Percentiles rank a stretch among this genome's conserved stretches.
phyloP scores from a whole-genome alignment of 345 rosid genomes.

The Rhizophora apiculata region DNA sequence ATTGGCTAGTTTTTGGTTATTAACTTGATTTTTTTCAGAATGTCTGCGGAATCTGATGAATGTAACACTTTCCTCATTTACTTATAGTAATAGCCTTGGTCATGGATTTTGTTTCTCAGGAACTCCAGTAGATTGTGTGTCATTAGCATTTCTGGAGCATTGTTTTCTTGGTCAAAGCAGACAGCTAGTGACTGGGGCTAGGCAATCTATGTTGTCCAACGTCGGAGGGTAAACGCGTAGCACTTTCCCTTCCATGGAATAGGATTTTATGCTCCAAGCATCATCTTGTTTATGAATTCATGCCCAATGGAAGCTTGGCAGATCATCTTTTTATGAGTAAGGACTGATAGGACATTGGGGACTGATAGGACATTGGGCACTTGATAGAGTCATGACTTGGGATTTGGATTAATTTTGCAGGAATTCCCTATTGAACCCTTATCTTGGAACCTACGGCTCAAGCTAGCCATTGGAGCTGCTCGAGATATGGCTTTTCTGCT shows the following conservation, averaged over 20 bases:
- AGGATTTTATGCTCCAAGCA: too few relatives aligned
- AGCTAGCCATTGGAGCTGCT: conserved; percentile 74
- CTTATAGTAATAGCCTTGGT: neutral
- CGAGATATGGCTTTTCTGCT: conserved; percentile 73
- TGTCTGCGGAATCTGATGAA: neutral
- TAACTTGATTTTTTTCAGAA: neutral
- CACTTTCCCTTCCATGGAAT: too few relatives aligned
- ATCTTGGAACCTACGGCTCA: conserved; percentile 75
- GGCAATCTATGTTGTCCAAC: too few relatives aligned
- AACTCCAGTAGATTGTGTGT: conserved; percentile 25
- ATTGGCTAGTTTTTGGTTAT: neutral
- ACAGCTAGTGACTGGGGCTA: too few relatives aligned
- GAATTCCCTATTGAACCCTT: conserved; percentile 52
- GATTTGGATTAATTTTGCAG: conserved; percentile 24
- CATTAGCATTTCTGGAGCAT: conserved; percentile 23
- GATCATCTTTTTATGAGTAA: conserved; percentile 81
- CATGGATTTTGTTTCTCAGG: conserved; percentile 6
- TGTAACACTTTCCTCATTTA: neutral
- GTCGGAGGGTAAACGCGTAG: too few relatives aligned
- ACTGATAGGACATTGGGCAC: neutral
- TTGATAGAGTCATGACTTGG: neutral
- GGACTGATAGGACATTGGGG: conserved; percentile 7
- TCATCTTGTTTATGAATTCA: conserved; percentile 55
- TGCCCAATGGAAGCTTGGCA: conserved; percentile 76
- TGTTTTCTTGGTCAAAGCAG: conserved; percentile 25